Evolutionary conservation across 305 asterid genomes (phyloP).

Genomic region (Fraxinus velutina): DNA sequence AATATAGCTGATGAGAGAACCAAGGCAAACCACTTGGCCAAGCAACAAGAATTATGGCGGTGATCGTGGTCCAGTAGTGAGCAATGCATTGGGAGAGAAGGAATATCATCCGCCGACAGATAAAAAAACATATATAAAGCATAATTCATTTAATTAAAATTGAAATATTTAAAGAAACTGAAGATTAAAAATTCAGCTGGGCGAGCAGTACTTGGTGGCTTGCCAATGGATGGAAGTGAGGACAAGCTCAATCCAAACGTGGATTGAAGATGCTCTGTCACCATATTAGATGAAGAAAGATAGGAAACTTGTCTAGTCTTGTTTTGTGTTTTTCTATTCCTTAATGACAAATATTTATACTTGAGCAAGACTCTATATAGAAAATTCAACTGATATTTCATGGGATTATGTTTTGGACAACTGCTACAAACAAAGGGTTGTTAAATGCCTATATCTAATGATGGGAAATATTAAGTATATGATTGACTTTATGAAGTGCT

Average conservation of each 20-base stretch:
- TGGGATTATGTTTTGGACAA: not conserved
- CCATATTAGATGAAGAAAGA: not conserved
- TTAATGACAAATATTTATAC: not conserved
- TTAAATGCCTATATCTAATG: not conserved
- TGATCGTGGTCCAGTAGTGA: not conserved
- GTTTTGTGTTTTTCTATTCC: not conserved
- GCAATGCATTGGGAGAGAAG: not conserved
- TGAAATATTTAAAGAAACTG: not conserved
- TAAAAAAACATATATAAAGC: not conserved
- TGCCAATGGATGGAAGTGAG: not conserved
- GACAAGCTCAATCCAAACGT: not conserved
- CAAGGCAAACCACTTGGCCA: not conserved
- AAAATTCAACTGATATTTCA: not conserved
- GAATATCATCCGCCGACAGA: not conserved
- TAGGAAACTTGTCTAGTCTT: not conserved
- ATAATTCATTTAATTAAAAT: not conserved
- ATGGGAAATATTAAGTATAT: not conserved
- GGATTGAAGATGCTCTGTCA: not conserved
- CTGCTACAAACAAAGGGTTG: not conserved
- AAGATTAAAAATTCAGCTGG: not conserved
- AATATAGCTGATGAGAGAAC: not conserved
- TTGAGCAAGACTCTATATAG: not conserved
- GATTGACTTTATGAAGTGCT: slow-evolving; percentile 30
- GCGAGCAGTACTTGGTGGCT: not conserved
- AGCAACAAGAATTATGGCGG: not conserved